A percentile compares a stretch with the other conserved stretches of the same genome.
Evolutionary conservation across 208 protist species (phyloP).

Genomic region (Crithidia mellificae): DNA sequence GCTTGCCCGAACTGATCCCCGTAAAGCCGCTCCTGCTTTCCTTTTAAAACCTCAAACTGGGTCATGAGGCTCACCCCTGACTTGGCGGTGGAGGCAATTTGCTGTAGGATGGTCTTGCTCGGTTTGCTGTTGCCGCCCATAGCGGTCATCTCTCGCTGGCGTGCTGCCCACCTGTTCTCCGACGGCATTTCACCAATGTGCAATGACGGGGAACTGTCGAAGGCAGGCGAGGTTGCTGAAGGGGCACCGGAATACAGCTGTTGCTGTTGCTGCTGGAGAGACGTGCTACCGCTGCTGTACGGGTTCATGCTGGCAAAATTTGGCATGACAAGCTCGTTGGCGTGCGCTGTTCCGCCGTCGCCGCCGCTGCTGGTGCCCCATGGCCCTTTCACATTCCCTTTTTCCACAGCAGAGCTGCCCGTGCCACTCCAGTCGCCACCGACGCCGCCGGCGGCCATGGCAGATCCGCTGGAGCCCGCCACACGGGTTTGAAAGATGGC

Average conservation of each 20-base stretch:
- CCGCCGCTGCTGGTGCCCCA: conserved; percentile 5
- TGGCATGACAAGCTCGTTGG: conserved; percentile 4
- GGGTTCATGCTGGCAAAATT: background rate
- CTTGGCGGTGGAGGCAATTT: conserved; percentile 32
- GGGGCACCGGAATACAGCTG: background rate
- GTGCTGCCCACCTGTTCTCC: conserved; percentile 49
- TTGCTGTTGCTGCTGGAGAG: background rate
- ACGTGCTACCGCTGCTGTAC: background rate
- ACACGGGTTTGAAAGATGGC: conserved; percentile 42
- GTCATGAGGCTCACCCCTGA: conserved; percentile 16
- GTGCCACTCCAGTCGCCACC: conserved; percentile 20
- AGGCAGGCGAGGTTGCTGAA: background rate
- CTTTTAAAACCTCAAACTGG: conserved; percentile 28
- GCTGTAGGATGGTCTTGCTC: conserved; percentile 27
- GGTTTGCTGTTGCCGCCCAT: conserved; percentile 6
- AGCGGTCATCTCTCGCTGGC: conserved; percentile 30
- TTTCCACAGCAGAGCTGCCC: conserved; percentile 4
- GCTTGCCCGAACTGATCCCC: conserved; percentile 23
- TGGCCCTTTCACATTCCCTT: background rate
- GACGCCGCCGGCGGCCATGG: background rate
- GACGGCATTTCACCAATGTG: conserved; percentile 50
- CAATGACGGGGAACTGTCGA: conserved; percentile 3
- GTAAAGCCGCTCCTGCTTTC: conserved; percentile 27
- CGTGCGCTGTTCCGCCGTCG: too few relatives aligned
- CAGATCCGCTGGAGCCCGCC: background rate